These are phyloP conservation scores for Byssoonygena ceratinophila DNA, from an alignment of 2,329 filamentous ascomycete species.

Conservation along the genomic window DNA sequence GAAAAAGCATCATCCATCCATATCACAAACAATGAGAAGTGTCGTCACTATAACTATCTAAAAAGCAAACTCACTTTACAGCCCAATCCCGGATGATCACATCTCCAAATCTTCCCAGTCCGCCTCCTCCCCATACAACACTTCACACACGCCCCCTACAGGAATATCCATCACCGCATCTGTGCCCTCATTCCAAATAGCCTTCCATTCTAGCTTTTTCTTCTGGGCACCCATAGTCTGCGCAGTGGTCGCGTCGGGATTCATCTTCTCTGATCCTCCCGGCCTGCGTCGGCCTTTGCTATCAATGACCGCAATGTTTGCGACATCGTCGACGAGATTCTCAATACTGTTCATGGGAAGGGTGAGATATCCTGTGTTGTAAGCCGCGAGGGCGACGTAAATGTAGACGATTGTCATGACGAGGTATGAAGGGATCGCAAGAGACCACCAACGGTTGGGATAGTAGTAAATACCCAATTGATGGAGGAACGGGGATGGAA, in stretches of 20 bases:
- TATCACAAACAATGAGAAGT: no score
- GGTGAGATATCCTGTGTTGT: conserved; percentile 84
- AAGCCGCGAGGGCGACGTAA: conserved; percentile 80
- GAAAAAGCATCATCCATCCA: no score
- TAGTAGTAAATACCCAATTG: conserved; percentile 94
- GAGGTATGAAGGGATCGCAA: conserved; percentile 81
- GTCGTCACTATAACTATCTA: no score
- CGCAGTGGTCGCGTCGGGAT: conserved; percentile 32
- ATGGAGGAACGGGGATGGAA: conserved; percentile 83
- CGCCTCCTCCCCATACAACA: conserved; percentile 58
- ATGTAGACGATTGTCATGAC: conserved; percentile 86
- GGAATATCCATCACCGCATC: conserved; percentile 97
- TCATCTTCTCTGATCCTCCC: conserved; percentile 35
- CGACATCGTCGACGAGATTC: conserved; percentile 83
- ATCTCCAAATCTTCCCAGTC: background rate
- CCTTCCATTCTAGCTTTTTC: conserved; percentile 57
- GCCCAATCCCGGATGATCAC: background rate
- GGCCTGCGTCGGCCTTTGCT: conserved; percentile 49
- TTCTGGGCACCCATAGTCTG: conserved; percentile 34
- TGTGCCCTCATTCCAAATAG: conserved; percentile 81
- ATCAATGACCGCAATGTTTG: conserved; percentile 74
- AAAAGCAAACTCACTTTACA: no score
- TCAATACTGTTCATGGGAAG: conserved; percentile 68
- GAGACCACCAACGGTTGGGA: conserved; percentile 93
- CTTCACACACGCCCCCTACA: conserved; percentile 85